Conservation (phyloP, 768 basidiomycete species). For the button mushroom (Agaricus bisporus) region DNA sequence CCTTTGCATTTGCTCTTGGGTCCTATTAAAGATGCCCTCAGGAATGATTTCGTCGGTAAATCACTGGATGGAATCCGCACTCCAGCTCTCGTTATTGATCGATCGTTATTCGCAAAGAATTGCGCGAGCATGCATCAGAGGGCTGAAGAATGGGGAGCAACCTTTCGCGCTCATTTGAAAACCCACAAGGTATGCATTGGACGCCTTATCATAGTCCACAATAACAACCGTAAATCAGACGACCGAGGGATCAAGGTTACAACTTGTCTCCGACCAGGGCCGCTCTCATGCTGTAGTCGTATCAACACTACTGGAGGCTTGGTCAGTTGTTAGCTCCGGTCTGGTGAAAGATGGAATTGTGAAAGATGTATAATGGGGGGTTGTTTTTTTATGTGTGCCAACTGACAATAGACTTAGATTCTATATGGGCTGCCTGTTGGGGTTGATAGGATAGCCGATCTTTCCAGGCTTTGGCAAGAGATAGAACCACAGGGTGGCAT, state of each 20-base stretch:
- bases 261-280: constrained; percentile 50
- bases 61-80: constrained; percentile 56
- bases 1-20: constrained; percentile 16
- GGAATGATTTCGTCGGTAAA: constrained; percentile 52
- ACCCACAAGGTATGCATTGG: constrained; percentile 63
- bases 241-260: constrained; percentile 64
- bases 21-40: constrained; percentile 44
- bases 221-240: constrained; percentile 39
- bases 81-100: constrained; percentile 75
- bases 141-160: constrained; percentile 59
- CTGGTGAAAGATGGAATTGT: constrained; percentile 67
- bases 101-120: constrained; percentile 64
- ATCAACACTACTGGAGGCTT: constrained; percentile 82
- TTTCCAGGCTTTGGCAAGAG: constrained; percentile 53
- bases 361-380: constrained; percentile 76
- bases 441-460: constrained; percentile 64
- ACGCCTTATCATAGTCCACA: neutral
- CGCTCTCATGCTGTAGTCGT: constrained; percentile 62
- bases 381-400: neutral
- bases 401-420: constrained; percentile 40
- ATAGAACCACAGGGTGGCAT: constrained; percentile 49
- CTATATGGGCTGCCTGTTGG: constrained; percentile 75
- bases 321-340: constrained; percentile 62
- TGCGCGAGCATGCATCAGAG: constrained; percentile 68
- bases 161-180: constrained; percentile 81